Percentiles rank a stretch among this genome's conserved stretches.
phyloP scores from a whole-genome alignment of 345 rosid genomes.

The Noccaea caerulescens region DNA sequence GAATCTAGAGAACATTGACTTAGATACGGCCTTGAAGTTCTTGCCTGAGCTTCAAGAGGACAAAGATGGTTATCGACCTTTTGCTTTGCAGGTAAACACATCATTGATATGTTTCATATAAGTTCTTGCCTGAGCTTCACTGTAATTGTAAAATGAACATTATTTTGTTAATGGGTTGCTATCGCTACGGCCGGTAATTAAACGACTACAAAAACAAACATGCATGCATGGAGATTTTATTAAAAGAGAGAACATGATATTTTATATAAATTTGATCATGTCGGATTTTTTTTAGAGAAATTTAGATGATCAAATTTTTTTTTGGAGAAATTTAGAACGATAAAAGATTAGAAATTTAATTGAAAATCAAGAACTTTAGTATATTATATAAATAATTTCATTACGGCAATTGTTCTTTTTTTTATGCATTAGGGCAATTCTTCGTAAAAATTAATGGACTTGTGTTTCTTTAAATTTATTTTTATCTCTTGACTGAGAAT shows the following conservation, averaged over 20 bases:
- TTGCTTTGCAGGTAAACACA: slow-evolving; percentile 48
- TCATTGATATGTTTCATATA: slow-evolving; percentile 1
- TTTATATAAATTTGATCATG: background rate
- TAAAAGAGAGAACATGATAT: background rate
- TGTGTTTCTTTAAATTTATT: background rate
- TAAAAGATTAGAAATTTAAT: background rate
- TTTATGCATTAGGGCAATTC: background rate
- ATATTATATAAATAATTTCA: background rate
- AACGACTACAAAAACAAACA: background rate
- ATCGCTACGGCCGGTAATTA: too few relatives aligned
- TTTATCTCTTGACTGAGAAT: too few relatives aligned
- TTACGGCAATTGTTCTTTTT: background rate
- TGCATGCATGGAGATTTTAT: background rate
- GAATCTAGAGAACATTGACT: slow-evolving; percentile 49
- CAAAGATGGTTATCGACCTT: slow-evolving; percentile 41
- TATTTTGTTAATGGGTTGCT: too few relatives aligned
- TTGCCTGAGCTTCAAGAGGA: slow-evolving; percentile 34
- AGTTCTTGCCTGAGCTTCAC: too few relatives aligned
- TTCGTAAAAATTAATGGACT: background rate
- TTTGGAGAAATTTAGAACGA: too few relatives aligned
- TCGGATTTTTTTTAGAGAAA: background rate
- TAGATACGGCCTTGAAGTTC: slow-evolving; percentile 34
- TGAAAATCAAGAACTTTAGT: background rate
- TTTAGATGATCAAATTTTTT: too few relatives aligned
- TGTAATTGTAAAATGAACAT: too few relatives aligned